These are phyloP conservation scores for Noccaea caerulescens DNA, from an alignment of 345 rosid species.

Conservation along the genomic window DNA sequence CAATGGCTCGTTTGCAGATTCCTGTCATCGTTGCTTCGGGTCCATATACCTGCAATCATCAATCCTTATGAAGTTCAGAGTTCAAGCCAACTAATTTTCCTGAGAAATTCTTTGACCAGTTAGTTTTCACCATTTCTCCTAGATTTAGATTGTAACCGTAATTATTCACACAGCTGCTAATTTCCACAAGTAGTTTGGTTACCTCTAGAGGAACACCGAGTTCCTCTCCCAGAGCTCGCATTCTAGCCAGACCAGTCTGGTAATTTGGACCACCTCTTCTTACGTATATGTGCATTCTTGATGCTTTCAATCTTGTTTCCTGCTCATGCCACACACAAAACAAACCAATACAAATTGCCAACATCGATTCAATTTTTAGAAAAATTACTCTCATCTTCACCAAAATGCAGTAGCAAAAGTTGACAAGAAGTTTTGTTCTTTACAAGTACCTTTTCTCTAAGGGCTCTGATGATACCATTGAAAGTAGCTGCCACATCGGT, in stretches of 20 bases:
- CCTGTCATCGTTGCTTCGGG: constrained; percentile 99
- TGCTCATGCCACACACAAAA: constrained; percentile 32
- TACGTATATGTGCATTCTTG: constrained; percentile 93
- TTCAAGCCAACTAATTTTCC: constrained; percentile 7
- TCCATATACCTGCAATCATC: constrained; percentile 72
- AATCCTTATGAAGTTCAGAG: constrained; percentile 7
- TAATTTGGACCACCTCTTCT: constrained; percentile 97
- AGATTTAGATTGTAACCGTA: neutral
- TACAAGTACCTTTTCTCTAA: constrained; percentile 77
- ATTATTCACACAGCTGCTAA: neutral
- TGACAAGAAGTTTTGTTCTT: neutral
- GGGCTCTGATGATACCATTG: constrained; percentile 86
- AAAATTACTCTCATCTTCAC: constrained; percentile 21
- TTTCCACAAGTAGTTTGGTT: constrained; percentile 29
- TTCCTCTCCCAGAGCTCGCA: constrained; percentile 85
- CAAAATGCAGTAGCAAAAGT: constrained; percentile 5
- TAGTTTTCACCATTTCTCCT: neutral
- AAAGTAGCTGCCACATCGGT: constrained; percentile 97
- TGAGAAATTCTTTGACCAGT: neutral
- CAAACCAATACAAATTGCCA: neutral
- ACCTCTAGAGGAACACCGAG: constrained; percentile 90
- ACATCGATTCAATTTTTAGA: neutral
- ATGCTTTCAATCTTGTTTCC: constrained; percentile 89
- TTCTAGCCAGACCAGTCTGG: constrained; percentile 84
- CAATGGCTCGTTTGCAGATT: constrained; percentile 94